Base-by-base conservation (phyloP, 106 monocot genomes). In the Acorus calamus region DNA sequence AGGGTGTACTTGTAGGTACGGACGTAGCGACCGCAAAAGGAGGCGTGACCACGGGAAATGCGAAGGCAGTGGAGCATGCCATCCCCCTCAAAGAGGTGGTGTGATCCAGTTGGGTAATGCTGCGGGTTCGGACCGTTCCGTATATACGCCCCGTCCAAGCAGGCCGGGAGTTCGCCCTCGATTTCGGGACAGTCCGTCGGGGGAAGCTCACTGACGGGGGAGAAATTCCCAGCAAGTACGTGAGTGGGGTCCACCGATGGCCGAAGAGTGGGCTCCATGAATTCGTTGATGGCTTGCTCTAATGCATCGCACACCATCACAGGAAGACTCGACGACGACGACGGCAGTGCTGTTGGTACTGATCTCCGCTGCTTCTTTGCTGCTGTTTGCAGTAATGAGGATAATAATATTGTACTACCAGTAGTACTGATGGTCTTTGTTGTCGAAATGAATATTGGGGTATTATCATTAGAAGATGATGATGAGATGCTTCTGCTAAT, bases 61-160 rank as follows among this genome's bases (percentile, higher is more conserved):
- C 14, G 65, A 53, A 66, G 53, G 11, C 44, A 6, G 44, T 54
- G 66, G 53, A 66, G 53, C 66, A 53, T 54, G 44, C 66, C 66
- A n/a, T 54, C 66, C n/a, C 53, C 66, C n/a, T 65, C 65, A 44
- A 66, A 66, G 66, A 66, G 66, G 43, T 66, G 66, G 66, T 66
- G 46, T 3, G 66, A 55, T 4, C 66, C 66, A 4, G 54, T 53
- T 3, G 66, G 66, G 43, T 54, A 45, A 11, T 66, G 11, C 43
- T 66, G 53, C 4, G 66, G 66, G 66, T 66, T 66, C 44, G 66
- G 66, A 11, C 66, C 66, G 44, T 66, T 66, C 44, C 66, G 53
- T 8, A 66, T 54, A n/a, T 66, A 66, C 54, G 53, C 66, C 0
- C 66, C 66, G 11, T 55, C 54, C 54, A 66, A 55, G 54, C 66